Conservation (phyloP, 148 eudicot species). For the Cornus florida region DNA sequence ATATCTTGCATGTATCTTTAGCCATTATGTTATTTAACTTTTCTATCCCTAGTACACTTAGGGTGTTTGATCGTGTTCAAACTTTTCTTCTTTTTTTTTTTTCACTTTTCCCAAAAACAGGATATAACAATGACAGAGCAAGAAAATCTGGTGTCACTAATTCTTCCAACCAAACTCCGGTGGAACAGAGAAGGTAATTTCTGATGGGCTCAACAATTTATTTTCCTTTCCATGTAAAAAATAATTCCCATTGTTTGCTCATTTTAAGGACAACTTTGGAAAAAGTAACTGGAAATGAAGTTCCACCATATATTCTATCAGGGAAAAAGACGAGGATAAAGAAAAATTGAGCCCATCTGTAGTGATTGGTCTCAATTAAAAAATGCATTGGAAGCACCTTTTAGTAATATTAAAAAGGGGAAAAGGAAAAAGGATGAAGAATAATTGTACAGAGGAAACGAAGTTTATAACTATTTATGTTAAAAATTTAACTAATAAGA, state of each 20-base stretch:
- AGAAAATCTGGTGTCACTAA: conserved; percentile 25
- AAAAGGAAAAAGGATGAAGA: no score
- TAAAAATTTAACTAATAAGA: no score
- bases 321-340: no score
- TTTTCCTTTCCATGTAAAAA: not conserved
- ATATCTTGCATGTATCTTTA: not conserved
- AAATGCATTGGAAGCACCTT: no score
- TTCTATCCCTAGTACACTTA: not conserved
- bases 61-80: not conserved
- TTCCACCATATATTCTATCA: no score
- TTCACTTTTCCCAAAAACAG: conserved; percentile 23
- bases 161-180: conserved; percentile 37
- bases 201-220: conserved; percentile 1
- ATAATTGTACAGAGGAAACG: no score
- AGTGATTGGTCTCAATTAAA: no score
- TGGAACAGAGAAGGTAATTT: conserved; percentile 47
- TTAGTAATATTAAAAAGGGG: no score
- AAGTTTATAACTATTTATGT: no score
- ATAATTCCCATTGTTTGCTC: not conserved
- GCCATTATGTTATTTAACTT: not conserved
- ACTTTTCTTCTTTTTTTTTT: not conserved
- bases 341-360: no score
- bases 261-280: no score
- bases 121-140: conserved; percentile 21
- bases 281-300: no score